These are phyloP conservation scores for Colletotrichum lini DNA, from an alignment of 2,329 filamentous ascomycete species.

Conservation along the genomic window DNA sequence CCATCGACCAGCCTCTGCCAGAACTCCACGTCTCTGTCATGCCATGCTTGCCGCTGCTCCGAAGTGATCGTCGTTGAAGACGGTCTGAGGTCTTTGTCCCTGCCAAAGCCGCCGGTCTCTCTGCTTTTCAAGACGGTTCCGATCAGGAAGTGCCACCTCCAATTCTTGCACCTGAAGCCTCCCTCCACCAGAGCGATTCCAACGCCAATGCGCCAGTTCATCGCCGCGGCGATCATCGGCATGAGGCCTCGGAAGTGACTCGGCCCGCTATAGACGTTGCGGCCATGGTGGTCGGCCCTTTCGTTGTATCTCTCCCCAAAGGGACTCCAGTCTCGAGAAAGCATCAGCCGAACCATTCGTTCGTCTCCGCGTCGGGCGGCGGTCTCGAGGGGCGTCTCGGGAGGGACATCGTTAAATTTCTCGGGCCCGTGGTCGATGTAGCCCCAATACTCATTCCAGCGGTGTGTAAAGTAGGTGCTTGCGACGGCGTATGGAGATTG, in stretches of 20 bases:
- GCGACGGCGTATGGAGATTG: background rate
- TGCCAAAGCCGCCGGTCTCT: background rate
- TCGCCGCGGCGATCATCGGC: constrained; percentile 5
- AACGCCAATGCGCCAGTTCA: background rate
- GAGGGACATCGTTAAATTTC: background rate
- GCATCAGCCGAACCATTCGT: background rate
- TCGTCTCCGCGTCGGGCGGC: background rate
- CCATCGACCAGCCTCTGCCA: background rate
- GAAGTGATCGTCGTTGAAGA: background rate
- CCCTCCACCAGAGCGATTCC: background rate
- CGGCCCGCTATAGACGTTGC: background rate
- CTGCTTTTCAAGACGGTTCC: background rate
- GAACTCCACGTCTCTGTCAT: background rate
- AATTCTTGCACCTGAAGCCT: background rate
- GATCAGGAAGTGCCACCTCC: constrained; percentile 7
- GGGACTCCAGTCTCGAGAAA: too few relatives aligned
- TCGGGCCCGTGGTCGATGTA: background rate
- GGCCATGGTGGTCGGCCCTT: background rate
- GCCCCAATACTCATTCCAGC: background rate
- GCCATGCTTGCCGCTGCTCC: background rate
- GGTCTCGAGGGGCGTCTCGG: too few relatives aligned
- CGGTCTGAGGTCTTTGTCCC: background rate
- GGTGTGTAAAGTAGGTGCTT: background rate
- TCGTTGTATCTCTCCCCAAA: background rate
- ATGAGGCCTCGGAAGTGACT: background rate